A percentile compares a stretch with the other conserved stretches of the same genome.
These are phyloP conservation scores for Penicillium sp. DNA, from an alignment of 2,329 filamentous ascomycete species.

Conservation along the genomic window DNA sequence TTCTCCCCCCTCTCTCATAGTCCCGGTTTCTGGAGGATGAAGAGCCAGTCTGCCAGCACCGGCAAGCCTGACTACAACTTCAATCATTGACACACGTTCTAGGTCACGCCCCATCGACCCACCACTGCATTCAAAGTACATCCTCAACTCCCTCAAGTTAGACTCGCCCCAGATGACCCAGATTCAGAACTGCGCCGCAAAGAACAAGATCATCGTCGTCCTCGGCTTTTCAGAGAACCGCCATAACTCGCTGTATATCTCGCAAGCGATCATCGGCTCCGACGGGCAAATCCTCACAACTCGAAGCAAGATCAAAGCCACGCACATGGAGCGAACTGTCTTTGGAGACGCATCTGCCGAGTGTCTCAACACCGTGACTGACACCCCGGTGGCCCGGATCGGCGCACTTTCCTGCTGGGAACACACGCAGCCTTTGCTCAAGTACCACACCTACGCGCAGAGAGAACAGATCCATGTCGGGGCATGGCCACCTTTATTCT, in stretches of 20 bases:
- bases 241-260: slow-evolving; percentile 7
- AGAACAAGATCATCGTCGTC: slow-evolving; percentile 2
- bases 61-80: too few relatives aligned
- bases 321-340: slow-evolving; percentile 48
- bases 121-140: slow-evolving; percentile 6
- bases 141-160: slow-evolving; percentile 7
- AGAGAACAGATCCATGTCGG: slow-evolving; percentile 45
- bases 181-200: slow-evolving; percentile 3
- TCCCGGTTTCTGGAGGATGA: neutral
- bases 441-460: slow-evolving; percentile 43
- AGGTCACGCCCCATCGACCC: slow-evolving; percentile 1
- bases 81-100: neutral
- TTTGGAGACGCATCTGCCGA: slow-evolving; percentile 44
- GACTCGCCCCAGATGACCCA: slow-evolving; percentile 8
- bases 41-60: neutral
- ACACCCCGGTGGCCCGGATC: slow-evolving; percentile 35
- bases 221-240: slow-evolving; percentile 8
- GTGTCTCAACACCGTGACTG: slow-evolving; percentile 38
- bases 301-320: slow-evolving; percentile 46
- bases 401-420: slow-evolving; percentile 48
- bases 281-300: slow-evolving; percentile 8
- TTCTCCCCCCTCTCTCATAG: too few relatives aligned
- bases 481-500: slow-evolving; percentile 40
- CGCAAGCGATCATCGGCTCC: slow-evolving; percentile 8
- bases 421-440: slow-evolving; percentile 47